Conservation (phyloP, 2,329 filamentous ascomycete species). For the Penicillium sp. region DNA sequence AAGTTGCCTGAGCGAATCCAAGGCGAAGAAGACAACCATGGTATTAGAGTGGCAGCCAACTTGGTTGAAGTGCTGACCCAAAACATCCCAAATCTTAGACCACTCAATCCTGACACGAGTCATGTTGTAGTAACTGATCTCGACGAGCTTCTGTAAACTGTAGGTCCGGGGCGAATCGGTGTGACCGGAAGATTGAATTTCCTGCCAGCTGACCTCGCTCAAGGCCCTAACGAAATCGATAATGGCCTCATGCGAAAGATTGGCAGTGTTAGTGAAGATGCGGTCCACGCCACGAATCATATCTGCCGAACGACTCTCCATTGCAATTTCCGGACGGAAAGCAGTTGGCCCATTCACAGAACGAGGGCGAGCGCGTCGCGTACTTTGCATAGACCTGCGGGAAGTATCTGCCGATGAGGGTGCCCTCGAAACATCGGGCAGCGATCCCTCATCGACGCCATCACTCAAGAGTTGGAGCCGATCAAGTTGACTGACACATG, state of each 20-base stretch:
- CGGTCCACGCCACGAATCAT: conserved; percentile 90
- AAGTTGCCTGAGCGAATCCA: conserved; percentile 90
- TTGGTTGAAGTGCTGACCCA: conserved; percentile 98
- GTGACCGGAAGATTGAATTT: conserved; percentile 94
- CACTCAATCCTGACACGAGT: conserved; percentile 96
- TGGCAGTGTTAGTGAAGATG: conserved; percentile 95
- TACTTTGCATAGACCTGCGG: conserved; percentile 63
- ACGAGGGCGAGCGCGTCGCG: conserved; percentile 48
- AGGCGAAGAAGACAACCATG: conserved; percentile 92
- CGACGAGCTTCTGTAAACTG: conserved; percentile 95
- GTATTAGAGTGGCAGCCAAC: conserved; percentile 97
- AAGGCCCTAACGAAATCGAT: conserved; percentile 90
- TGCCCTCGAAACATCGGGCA: conserved; percentile 87
- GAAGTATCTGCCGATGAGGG: conserved; percentile 58
- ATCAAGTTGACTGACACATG: conserved; percentile 93
- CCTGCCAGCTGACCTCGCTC: conserved; percentile 97
- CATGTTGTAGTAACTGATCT: conserved; percentile 99
- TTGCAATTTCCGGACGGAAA: conserved; percentile 76
- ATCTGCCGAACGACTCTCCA: conserved; percentile 88
- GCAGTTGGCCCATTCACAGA: conserved; percentile 49
- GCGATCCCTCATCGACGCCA: conserved; percentile 85
- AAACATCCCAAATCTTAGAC: conserved; percentile 94
- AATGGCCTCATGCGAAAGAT: conserved; percentile 89
- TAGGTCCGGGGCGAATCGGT: conserved; percentile 96
- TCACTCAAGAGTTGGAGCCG: conserved; percentile 91